Evolutionary conservation across 192 early-diverging fungal genomes (phyloP).

Genomic region (Phycomyces nitens): DNA sequence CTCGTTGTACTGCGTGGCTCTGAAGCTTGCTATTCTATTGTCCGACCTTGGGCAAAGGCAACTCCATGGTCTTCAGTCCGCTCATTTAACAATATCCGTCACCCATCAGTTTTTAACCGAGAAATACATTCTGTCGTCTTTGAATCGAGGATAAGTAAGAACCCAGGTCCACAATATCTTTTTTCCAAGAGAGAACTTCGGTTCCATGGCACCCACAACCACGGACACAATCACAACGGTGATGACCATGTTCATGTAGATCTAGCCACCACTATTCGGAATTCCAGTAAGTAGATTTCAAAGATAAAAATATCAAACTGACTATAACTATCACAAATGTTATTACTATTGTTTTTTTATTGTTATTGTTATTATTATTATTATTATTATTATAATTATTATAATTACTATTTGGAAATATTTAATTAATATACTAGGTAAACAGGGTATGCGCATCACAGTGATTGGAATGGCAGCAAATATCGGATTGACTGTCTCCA

Average conservation of each 20-base stretch:
- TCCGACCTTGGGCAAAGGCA: neutral
- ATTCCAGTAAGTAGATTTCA: neutral
- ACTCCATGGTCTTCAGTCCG: neutral
- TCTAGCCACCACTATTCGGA: neutral
- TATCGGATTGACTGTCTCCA: conserved; percentile 55
- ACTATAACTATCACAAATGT: too few species aligned
- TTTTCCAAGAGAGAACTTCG: neutral
- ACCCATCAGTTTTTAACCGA: neutral
- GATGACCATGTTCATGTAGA: neutral
- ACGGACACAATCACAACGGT: neutral
- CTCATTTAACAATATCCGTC: neutral
- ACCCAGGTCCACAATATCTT: neutral
- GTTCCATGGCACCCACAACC: neutral
- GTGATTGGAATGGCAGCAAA: conserved; percentile 65
- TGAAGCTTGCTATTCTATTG: neutral
- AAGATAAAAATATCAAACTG: too few species aligned
- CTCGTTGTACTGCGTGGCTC: neutral
- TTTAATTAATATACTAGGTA: conserved; percentile 19
- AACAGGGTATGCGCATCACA: conserved; percentile 62
- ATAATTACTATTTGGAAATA: neutral
- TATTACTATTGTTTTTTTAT: too few species aligned
- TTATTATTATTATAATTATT: too few species aligned
- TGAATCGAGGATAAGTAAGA: neutral
- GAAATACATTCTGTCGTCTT: neutral
- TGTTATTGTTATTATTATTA: too few species aligned